Evolutionary conservation across 495 filamentous ascomycete genomes (phyloP).

Genomic region (Aspergillus conjunctus): DNA sequence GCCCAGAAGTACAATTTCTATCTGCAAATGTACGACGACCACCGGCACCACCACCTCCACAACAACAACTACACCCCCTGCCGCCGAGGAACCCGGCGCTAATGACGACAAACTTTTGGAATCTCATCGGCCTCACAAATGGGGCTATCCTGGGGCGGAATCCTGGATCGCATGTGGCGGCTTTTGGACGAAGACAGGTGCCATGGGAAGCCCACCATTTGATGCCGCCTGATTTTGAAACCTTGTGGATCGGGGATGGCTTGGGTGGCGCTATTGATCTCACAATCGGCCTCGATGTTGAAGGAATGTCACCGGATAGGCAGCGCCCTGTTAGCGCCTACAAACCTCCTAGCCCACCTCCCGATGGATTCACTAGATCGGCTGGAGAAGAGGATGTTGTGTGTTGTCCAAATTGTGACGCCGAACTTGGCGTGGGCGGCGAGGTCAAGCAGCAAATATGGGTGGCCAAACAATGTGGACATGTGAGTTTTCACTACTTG

Average conservation of each 20-base stretch:
- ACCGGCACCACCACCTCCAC: conserved; percentile 7
- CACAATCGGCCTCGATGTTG: conserved; percentile 33
- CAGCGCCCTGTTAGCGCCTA: conserved; percentile 53
- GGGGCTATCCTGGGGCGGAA: background rate
- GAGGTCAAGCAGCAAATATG: conserved; percentile 68
- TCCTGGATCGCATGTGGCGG: conserved; percentile 9
- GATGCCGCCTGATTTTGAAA: conserved; percentile 22
- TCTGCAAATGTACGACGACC: conserved; percentile 27
- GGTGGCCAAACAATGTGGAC: conserved; percentile 72
- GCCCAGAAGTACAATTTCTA: conserved; percentile 46
- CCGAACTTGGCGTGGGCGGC: conserved; percentile 64
- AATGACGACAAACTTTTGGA: conserved; percentile 8
- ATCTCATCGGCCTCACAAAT: conserved; percentile 9
- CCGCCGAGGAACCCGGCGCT: background rate
- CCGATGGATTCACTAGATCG: conserved; percentile 65
- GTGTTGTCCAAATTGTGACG: conserved; percentile 71
- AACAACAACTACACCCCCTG: background rate
- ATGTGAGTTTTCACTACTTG: conserved; percentile 55
- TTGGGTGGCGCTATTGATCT: conserved; percentile 22
- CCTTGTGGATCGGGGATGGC: conserved; percentile 25
- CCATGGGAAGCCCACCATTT: conserved; percentile 15
- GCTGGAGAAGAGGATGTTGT: conserved; percentile 63
- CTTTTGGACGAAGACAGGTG: conserved; percentile 20
- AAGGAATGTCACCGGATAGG: conserved; percentile 29
- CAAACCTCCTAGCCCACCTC: conserved; percentile 58